Evolutionary conservation across 2,329 filamentous ascomycete genomes (phyloP).

Genomic region (Colletotrichum navitas): DNA sequence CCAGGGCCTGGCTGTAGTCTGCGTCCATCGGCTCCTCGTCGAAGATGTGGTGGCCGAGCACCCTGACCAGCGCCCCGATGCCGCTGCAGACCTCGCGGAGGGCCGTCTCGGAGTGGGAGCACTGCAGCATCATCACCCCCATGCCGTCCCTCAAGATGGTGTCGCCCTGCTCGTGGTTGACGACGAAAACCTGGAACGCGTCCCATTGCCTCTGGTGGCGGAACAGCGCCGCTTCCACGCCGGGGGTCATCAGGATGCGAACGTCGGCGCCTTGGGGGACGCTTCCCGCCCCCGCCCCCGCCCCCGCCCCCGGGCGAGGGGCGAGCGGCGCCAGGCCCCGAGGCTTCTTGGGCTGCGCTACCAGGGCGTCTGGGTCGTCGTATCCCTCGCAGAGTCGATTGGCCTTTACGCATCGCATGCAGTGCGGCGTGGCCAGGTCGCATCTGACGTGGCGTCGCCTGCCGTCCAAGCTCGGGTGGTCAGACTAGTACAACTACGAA

Average conservation of each 20-base stretch:
- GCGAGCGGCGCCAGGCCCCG: neutral
- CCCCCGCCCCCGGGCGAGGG: neutral
- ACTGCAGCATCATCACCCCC: slow-evolving; percentile 15
- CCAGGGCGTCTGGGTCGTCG: neutral
- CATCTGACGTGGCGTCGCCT: slow-evolving; percentile 57
- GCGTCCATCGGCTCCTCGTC: neutral
- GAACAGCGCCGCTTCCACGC: slow-evolving; percentile 29
- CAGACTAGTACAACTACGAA: neutral
- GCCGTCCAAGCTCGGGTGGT: neutral
- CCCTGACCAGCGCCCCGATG: slow-evolving; percentile 15
- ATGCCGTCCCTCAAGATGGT: neutral
- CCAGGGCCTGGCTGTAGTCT: slow-evolving; percentile 19
- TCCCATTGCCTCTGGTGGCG: slow-evolving; percentile 34
- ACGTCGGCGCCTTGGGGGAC: neutral
- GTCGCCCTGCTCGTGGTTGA: slow-evolving; percentile 21
- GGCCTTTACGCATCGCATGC: slow-evolving; percentile 50
- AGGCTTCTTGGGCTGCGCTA: neutral
- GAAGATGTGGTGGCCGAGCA: neutral
- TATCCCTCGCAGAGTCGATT: slow-evolving; percentile 29
- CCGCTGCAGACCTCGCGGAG: slow-evolving; percentile 31
- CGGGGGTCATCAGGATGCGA: slow-evolving; percentile 12
- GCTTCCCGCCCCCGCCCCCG: no score
- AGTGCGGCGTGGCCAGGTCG: slow-evolving; percentile 57
- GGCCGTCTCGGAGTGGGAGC: slow-evolving; percentile 8
- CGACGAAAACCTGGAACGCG: slow-evolving; percentile 27